phyloP scores from a whole-genome alignment of 495 filamentous ascomycete genomes.

The Podospora appendiculata region DNA sequence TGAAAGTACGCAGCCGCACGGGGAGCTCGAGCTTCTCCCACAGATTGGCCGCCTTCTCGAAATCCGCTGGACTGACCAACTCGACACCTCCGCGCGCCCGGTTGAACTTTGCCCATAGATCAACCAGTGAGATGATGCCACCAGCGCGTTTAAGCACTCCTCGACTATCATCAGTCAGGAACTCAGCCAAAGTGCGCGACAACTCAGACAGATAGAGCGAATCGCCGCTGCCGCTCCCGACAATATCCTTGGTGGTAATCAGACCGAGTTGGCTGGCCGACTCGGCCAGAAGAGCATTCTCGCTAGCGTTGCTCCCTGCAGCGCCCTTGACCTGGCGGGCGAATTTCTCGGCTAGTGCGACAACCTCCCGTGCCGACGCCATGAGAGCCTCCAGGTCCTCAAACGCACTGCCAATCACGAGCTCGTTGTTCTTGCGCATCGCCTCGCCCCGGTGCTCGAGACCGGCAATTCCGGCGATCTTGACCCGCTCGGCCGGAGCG shows the following conservation, averaged over 20 bases:
- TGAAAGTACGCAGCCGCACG: conserved; percentile 79
- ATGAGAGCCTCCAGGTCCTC: conserved; percentile 95
- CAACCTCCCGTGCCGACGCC: conserved; percentile 92
- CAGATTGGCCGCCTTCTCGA: conserved; percentile 76
- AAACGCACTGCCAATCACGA: conserved; percentile 89
- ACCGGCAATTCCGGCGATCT: conserved; percentile 82
- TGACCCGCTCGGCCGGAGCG: conserved; percentile 33
- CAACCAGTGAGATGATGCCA: conserved; percentile 89
- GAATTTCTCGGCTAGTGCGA: conserved; percentile 86
- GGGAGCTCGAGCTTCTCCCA: conserved; percentile 89
- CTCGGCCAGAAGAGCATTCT: conserved; percentile 68
- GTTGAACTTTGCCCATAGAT: conserved; percentile 96
- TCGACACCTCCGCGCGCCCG: conserved; percentile 92
- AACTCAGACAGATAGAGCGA: conserved; percentile 66
- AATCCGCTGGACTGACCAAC: conserved; percentile 83
- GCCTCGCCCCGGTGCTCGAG: conserved; percentile 78
- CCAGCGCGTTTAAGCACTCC: conserved; percentile 78
- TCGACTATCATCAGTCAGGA: conserved; percentile 79
- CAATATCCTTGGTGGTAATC: conserved; percentile 90
- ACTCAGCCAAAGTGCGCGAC: conserved; percentile 84
- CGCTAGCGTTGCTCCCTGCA: conserved; percentile 45
- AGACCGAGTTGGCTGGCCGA: conserved; percentile 81
- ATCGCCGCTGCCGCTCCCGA: conserved; percentile 40
- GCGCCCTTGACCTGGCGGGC: conserved; percentile 55
- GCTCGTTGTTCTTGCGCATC: conserved; percentile 80